phyloP scores from a whole-genome alignment of 2,329 filamentous ascomycete species.

The Aureobasidium subglaciale region DNA sequence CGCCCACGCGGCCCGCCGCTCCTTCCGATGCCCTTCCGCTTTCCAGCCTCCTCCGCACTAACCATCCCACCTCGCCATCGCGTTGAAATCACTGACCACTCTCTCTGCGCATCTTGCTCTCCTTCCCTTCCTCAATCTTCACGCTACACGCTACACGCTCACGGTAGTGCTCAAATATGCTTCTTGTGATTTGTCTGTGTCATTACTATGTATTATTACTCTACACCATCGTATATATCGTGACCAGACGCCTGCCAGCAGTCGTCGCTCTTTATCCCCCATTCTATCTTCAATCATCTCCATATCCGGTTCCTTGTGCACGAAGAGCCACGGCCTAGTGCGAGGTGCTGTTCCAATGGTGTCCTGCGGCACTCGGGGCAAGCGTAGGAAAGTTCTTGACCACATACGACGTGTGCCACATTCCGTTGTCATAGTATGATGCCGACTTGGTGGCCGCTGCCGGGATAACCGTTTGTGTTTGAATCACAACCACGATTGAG shows the following conservation, averaged over 20 bases:
- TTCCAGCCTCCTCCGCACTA: neutral
- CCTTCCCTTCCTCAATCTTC: too few species aligned
- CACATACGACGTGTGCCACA: conserved; percentile 39
- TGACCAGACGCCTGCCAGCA: neutral
- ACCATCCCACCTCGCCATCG: neutral
- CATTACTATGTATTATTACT: conserved; percentile 6
- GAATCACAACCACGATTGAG: conserved; percentile 4
- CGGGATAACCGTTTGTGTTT: conserved; percentile 8
- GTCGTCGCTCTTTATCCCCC: neutral
- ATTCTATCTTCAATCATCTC: neutral
- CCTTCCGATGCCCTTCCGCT: neutral
- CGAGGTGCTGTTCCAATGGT: conserved; percentile 9
- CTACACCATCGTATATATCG: neutral
- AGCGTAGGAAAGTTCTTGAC: conserved; percentile 26
- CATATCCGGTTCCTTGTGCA: neutral
- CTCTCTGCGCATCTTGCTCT: too few species aligned
- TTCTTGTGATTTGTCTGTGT: neutral
- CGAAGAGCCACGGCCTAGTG: neutral
- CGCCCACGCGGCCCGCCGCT: neutral
- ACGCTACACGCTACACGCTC: neutral
- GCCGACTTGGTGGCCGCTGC: conserved; percentile 17
- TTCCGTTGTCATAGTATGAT: conserved; percentile 38
- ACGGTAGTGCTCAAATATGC: neutral
- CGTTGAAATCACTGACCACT: neutral
- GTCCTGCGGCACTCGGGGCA: neutral